Percentiles rank a stretch among this genome's conserved stretches.
Conservation (phyloP, 1,284 basidiomycete genomes). For the Boletellus deceptivus region DNA sequence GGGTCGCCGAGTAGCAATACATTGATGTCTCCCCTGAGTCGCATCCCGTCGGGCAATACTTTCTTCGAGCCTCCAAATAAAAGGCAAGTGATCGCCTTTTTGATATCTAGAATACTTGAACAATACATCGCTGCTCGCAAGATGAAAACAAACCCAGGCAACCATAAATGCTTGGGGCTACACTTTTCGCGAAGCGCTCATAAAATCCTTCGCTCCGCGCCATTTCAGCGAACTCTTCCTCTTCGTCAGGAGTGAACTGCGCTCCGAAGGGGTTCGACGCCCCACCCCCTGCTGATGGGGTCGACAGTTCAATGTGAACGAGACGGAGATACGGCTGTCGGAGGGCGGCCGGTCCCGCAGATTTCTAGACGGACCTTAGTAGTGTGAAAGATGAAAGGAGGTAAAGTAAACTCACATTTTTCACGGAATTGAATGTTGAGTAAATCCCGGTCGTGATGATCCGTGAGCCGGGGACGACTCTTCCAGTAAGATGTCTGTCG, state of each 20-base stretch:
- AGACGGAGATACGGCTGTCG: constrained; percentile 95
- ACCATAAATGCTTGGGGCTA: constrained; percentile 97
- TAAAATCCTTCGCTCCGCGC: constrained; percentile 89
- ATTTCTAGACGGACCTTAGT: constrained; percentile 54
- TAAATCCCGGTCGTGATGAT: constrained; percentile 97
- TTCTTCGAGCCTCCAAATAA: constrained; percentile 99
- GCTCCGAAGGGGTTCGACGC: constrained; percentile 76
- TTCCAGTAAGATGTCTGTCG: constrained; percentile 87
- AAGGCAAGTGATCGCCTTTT: constrained; percentile 94
- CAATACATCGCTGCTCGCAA: neutral
- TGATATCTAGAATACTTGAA: constrained; percentile 71
- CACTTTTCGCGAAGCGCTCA: constrained; percentile 91
- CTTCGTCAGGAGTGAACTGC: constrained; percentile 93
- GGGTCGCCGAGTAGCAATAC: constrained; percentile 96
- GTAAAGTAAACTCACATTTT: constrained; percentile 56
- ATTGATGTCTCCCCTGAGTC: constrained; percentile 97
- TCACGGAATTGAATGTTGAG: constrained; percentile 89
- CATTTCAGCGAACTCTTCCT: constrained; percentile 93
- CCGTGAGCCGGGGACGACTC: constrained; percentile 92
- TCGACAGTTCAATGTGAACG: constrained; percentile 87
- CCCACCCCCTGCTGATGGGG: constrained; percentile 65
- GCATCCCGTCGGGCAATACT: constrained; percentile 95
- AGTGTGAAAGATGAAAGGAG: neutral
- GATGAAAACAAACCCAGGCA: constrained; percentile 67
- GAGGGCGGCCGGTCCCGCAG: constrained; percentile 75